These are phyloP conservation scores for Suhomyces choctaworum DNA, from an alignment of 1,139 yeast genomes.

Conservation along the genomic window DNA sequence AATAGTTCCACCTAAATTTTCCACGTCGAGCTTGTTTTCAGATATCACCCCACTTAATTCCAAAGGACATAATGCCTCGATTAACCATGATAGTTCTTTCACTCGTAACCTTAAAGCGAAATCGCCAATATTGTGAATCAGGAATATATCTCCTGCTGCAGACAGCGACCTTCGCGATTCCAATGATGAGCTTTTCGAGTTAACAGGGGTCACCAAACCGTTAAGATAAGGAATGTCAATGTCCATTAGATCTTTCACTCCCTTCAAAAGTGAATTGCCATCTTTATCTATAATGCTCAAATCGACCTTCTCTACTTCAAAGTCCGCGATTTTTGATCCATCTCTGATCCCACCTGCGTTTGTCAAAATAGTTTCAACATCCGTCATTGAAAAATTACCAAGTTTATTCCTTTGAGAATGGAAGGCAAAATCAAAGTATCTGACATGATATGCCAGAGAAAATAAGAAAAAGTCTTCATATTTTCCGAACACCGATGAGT, in stretches of 20 bases:
- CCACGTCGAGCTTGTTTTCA: constrained; percentile 20
- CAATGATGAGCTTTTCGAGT: neutral
- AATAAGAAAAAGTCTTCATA: constrained; percentile 11
- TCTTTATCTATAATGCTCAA: constrained; percentile 18
- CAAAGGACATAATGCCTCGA: constrained; percentile 19
- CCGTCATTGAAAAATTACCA: constrained; percentile 10
- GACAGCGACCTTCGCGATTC: too few species aligned
- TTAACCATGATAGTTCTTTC: constrained; percentile 15
- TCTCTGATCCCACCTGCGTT: constrained; percentile 18
- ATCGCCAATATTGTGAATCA: constrained; percentile 13
- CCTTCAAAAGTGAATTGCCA: constrained; percentile 9
- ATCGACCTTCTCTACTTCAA: constrained; percentile 14
- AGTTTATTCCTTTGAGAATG: constrained; percentile 14
- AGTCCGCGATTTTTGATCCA: constrained; percentile 18
- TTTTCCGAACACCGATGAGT: constrained; percentile 10
- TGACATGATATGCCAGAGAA: constrained; percentile 12
- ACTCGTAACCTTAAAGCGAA: constrained; percentile 19
- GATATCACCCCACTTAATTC: constrained; percentile 18
- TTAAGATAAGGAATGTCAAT: constrained; percentile 24
- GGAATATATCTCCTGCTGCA: neutral
- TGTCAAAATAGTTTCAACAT: constrained; percentile 14
- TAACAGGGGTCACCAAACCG: constrained; percentile 2
- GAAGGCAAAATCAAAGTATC: constrained; percentile 11
- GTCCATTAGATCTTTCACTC: constrained; percentile 17
- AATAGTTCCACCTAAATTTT: constrained; percentile 17